Base-by-base conservation (phyloP, 2,329 filamentous ascomycete genomes). In the Trichoderma oligosporum region DNA sequence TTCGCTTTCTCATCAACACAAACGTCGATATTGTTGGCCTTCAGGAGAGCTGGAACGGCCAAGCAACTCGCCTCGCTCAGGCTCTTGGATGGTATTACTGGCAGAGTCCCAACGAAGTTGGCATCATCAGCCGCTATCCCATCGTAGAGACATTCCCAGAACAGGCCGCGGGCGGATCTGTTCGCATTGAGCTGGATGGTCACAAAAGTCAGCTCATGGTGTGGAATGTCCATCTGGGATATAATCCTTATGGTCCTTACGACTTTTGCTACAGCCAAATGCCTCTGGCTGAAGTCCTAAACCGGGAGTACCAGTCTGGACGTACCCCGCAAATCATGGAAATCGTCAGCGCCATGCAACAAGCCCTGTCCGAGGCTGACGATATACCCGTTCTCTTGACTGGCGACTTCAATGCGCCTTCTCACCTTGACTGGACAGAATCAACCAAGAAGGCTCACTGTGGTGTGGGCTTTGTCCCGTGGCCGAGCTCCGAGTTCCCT, bases 321-420 rank as follows among this genome's bases (percentile, higher is more conserved):
- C 73, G 74, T 7, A 72, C 71, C 2, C 66, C 65, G 14, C 71
- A 76, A 58, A 74, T 76, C 57, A 62, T 61, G 47, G 66, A 69
- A 14, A 74, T 70, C 1, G 58, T 75, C 4, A 56, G 58, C 0
- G 65, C 62, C 3, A 76, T 76, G 68, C 51, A 65, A 33, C 56
- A 52, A 5, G 65, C 71, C 4, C 60, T 76, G 1, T 61, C 59
- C 6, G 59, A 70, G 22, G 63, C 71, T 0, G 66, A 71, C 22
- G 62, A 65, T 0, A 59, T 68, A 0, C 73, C 74, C 3, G 69
- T 75, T 0, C 57, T 76, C 27, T 54, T 77, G 1, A 64, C 70
- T 0, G 74, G 74, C 18, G 74, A 77, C 61, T 73, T 76, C 58
- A 76, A 76, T 60, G 73, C 74, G 1, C 74, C 74, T 0, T 76